Conservation (phyloP, 2,329 filamentous ascomycete species). For the Diaporthe sp. region DNA sequence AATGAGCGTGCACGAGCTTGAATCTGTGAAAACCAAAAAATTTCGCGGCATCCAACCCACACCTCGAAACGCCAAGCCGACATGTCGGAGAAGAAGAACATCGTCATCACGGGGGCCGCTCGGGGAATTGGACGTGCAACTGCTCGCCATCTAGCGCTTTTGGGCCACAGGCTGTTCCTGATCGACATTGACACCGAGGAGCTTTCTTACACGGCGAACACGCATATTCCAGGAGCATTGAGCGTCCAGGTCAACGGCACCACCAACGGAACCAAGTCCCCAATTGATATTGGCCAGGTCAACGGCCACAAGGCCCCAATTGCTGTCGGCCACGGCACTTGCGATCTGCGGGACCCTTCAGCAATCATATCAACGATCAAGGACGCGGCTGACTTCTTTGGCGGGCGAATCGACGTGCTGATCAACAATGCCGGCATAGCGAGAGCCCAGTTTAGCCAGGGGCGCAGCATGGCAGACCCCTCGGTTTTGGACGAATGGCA, state of each 20-base stretch:
- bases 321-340: slow-evolving; percentile 50
- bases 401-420: slow-evolving; percentile 53
- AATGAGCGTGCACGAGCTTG: slow-evolving; percentile 20
- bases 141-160: slow-evolving; percentile 54
- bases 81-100: slow-evolving; percentile 37
- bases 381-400: slow-evolving; percentile 51
- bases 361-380: slow-evolving; percentile 51
- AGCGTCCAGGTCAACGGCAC: slow-evolving; percentile 41
- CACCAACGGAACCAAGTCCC: no score
- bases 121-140: slow-evolving; percentile 60
- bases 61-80: slow-evolving; percentile 15
- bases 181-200: slow-evolving; percentile 57
- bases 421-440: slow-evolving; percentile 55
- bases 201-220: slow-evolving; percentile 50
- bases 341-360: slow-evolving; percentile 55
- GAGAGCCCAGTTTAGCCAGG: slow-evolving; percentile 55
- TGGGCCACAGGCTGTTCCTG: slow-evolving; percentile 59
- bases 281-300: slow-evolving; percentile 45
- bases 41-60: slow-evolving; percentile 4
- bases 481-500: slow-evolving; percentile 58
- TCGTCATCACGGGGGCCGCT: slow-evolving; percentile 51
- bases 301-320: slow-evolving; percentile 28
- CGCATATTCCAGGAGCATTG: slow-evolving; percentile 47
- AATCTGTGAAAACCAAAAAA: slow-evolving; percentile 12
- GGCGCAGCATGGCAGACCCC: slow-evolving; percentile 59